phyloP scores from a whole-genome alignment of 805 yeast genomes.

The Suhomyces faveliae region DNA sequence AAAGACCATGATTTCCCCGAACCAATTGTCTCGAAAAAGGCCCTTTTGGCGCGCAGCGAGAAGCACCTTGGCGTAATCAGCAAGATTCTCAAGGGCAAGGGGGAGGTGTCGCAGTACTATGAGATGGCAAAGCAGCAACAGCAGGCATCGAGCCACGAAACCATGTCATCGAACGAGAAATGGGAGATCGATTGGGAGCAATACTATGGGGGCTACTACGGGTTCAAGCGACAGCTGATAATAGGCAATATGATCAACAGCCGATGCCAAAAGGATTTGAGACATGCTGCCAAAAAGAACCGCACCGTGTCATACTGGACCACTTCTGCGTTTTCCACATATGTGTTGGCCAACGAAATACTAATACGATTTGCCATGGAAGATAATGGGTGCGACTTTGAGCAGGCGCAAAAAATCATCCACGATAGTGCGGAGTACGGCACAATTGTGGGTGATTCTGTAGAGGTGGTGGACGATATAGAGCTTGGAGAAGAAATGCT shows the following conservation, averaged over 20 bases:
- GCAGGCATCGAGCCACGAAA: conserved; percentile 37
- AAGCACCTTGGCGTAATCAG: conserved; percentile 35
- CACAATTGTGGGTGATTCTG: conserved; percentile 28
- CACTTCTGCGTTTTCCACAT: conserved; percentile 49
- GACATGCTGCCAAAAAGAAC: conserved; percentile 27
- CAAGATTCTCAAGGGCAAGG: conserved; percentile 42
- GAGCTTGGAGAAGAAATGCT: conserved; percentile 7
- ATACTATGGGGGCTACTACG: conserved; percentile 61
- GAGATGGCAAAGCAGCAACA: conserved; percentile 45
- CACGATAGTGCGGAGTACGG: conserved; percentile 51
- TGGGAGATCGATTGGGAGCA: conserved; percentile 43
- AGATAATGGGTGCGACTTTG: conserved; percentile 39
- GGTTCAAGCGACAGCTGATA: conserved; percentile 53
- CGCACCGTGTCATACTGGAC: conserved; percentile 63
- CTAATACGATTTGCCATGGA: conserved; percentile 49
- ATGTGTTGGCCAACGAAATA: conserved; percentile 64
- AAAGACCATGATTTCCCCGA: conserved; percentile 20
- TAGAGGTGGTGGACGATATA: conserved; percentile 30
- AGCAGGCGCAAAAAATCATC: conserved; percentile 47
- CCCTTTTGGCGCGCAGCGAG: conserved; percentile 26
- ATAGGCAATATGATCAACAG: conserved; percentile 46
- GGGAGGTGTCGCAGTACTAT: conserved; percentile 47
- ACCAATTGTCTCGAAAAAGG: conserved; percentile 28
- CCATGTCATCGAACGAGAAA: conserved; percentile 48
- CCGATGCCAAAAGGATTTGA: conserved; percentile 29